Conservation (phyloP, 2,329 filamentous ascomycete species). For the Aureobasidium sp. region DNA sequence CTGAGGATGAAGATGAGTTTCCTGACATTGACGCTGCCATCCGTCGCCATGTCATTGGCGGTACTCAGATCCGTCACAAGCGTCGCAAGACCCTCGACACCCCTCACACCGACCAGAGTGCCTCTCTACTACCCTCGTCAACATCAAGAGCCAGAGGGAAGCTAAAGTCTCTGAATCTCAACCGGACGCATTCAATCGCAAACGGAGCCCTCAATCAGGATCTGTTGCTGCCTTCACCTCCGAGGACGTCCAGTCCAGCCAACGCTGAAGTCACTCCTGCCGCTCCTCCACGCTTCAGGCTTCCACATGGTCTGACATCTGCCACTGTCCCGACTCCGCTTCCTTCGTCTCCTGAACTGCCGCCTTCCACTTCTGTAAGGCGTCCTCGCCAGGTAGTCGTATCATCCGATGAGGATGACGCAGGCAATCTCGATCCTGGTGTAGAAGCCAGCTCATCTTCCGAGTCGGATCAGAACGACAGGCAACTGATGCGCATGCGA, state of each 20-base stretch:
- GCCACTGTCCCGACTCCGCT: slow-evolving; percentile 13
- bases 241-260: slow-evolving; percentile 8
- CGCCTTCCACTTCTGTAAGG: neutral
- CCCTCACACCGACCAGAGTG: neutral
- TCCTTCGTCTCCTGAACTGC: slow-evolving; percentile 12
- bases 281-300: slow-evolving; percentile 1
- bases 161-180: neutral
- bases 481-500: slow-evolving; percentile 26
- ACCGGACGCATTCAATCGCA: neutral
- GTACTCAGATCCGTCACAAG: slow-evolving; percentile 17
- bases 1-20: slow-evolving; percentile 21
- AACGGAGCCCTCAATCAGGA: neutral
- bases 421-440: slow-evolving; percentile 19
- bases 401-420: neutral
- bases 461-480: slow-evolving; percentile 26
- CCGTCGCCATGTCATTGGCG: slow-evolving; percentile 12
- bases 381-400: slow-evolving; percentile 2
- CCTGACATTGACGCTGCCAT: slow-evolving; percentile 22
- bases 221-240: slow-evolving; percentile 11
- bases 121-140: neutral
- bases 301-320: slow-evolving; percentile 9
- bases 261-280: neutral
- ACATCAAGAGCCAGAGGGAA: slow-evolving; percentile 1
- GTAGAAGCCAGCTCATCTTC: slow-evolving; percentile 18
- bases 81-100: slow-evolving; percentile 16